These are phyloP conservation scores for Cardamine resedifolia DNA, from an alignment of 345 rosid species.

Conservation along the genomic window DNA sequence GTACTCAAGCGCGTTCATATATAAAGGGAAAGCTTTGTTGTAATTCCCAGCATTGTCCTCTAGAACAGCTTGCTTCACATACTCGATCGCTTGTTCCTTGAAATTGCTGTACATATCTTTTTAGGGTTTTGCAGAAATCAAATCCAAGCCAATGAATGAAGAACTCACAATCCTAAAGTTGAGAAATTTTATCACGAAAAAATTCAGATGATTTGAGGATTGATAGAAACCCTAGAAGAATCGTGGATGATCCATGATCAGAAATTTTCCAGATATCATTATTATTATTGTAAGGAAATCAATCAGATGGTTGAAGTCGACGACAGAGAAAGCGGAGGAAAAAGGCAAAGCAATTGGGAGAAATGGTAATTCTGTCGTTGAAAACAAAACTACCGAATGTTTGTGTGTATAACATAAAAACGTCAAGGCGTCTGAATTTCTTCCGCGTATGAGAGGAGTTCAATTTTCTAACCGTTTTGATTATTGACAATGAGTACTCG, in stretches of 20 bases:
- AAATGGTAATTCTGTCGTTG: neutral
- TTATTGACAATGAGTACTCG: neutral
- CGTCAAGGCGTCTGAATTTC: conserved; percentile 11
- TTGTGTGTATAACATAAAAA: neutral
- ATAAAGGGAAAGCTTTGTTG: conserved; percentile 77
- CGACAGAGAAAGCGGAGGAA: neutral
- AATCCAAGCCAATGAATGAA: neutral
- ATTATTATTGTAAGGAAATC: no score
- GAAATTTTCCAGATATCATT: neutral
- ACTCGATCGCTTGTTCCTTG: conserved; percentile 92
- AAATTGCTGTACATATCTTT: conserved; percentile 80
- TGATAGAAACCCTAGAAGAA: neutral
- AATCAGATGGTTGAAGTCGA: neutral
- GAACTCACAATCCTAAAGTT: neutral
- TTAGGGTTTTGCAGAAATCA: neutral
- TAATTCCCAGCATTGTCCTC: conserved; percentile 90
- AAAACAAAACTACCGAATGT: conserved; percentile 10
- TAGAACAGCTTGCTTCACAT: conserved; percentile 84
- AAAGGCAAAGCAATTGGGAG: neutral
- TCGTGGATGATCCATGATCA: conserved; percentile 30
- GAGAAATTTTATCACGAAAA: neutral
- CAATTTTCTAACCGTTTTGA: neutral
- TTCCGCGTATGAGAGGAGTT: neutral
- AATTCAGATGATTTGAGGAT: neutral
- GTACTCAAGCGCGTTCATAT: conserved; percentile 92